Conservation (phyloP, 257 asterid species). For the Ballota nigra region DNA sequence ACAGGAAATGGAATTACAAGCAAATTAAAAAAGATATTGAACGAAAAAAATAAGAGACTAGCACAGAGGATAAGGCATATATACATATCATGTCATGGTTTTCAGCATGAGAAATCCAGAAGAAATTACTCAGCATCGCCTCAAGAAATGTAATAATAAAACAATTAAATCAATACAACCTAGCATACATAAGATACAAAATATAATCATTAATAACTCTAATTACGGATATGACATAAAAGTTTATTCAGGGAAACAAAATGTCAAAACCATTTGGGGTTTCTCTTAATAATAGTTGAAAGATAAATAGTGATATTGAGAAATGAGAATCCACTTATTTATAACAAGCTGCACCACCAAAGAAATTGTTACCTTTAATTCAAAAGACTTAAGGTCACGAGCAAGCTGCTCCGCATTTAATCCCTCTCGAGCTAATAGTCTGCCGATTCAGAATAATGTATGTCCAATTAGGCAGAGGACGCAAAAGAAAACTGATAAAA, state of each 20-base stretch:
- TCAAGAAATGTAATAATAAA: background rate
- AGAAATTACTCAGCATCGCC: background rate
- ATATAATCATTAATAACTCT: background rate
- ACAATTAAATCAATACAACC: slow-evolving; percentile 16
- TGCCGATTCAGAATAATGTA: slow-evolving; percentile 21
- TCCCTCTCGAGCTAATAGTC: slow-evolving; percentile 95
- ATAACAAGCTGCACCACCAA: background rate
- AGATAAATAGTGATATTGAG: slow-evolving; percentile 3
- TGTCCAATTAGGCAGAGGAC: background rate
- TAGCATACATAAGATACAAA: slow-evolving; percentile 6
- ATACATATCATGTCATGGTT: slow-evolving; percentile 11
- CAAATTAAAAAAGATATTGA: background rate
- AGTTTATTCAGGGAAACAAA: background rate
- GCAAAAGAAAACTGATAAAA: background rate
- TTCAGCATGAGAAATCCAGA: slow-evolving; percentile 8
- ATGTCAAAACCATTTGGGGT: background rate
- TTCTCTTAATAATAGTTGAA: background rate
- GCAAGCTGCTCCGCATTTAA: slow-evolving; percentile 97
- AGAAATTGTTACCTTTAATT: slow-evolving; percentile 62
- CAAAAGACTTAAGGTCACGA: slow-evolving; percentile 96
- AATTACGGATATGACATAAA: background rate
- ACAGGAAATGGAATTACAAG: slow-evolving; percentile 25
- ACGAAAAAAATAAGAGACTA: background rate
- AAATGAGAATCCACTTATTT: background rate
- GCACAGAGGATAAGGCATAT: background rate